Base-by-base conservation (phyloP, 495 filamentous ascomycete species). In the Penicillium simplicissimum region DNA sequence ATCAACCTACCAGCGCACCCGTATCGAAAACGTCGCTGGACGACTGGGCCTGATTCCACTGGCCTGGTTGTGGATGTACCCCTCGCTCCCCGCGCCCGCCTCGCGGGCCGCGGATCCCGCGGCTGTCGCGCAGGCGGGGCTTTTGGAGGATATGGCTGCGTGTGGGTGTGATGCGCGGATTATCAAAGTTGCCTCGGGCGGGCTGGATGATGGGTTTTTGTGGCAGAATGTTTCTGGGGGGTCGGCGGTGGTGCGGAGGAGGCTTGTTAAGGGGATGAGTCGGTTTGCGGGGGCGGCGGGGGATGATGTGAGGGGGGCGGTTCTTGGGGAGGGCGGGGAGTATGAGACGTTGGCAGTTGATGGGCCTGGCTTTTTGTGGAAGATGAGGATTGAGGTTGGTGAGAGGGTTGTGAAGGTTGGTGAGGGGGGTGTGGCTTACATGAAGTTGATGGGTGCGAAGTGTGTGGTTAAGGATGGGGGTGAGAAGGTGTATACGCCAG, bases 241-340 rank as follows among this genome's bases (percentile, higher is more conserved):
- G 63, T 61, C 73, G 1, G 64, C 52, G 31, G 76, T 84, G 31
- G 76, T 84, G 8, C 78, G 87, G 62, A 74, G 69, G 48, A 79
- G 80, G 53, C 66, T 97, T 33, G 78, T 79, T 37, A 84, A 78
- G 61, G 82, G 82, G 4, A 87, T 95, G 82, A 76, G 75, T 55
- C 81, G 88, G 57, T 97, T 94, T 82, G 80, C 71, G 11, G 79
- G 60, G 33, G 84, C 84, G 8, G 78, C 78, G 33, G 79, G 28
- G 4, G 28, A 31, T 31, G 28, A 84, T 67, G 53, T 80, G 8
- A 45, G 67, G 17, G 91, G 90, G 0, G 89, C 90, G 11, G 83
- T 94, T 19, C 72, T 97, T 21, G 95, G 96, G 0, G 95, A 98
- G 69, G 95, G 95, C 3, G 95, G 96, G 4, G 95, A 98, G 80